A percentile compares a stretch with the other conserved stretches of the same genome.
phyloP scores from a whole-genome alignment of 202 grass and related monocot species.

The Alloteropsis angusta region DNA sequence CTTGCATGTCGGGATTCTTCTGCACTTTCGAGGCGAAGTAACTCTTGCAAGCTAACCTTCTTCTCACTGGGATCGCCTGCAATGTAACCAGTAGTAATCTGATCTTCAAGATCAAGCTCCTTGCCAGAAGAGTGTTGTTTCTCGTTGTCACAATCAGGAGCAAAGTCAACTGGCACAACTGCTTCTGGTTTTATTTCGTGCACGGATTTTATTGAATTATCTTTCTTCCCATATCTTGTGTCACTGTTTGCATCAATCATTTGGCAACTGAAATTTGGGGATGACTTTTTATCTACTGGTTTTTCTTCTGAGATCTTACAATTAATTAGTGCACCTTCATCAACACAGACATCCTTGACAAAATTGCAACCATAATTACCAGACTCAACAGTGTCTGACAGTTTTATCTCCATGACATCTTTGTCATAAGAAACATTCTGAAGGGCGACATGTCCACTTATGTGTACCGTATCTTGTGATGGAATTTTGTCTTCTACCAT shows the following conservation, averaged over 20 bases:
- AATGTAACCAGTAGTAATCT: neutral
- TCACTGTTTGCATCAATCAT: conserved; percentile 26
- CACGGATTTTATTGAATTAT: conserved; percentile 3
- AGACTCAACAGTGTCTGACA: conserved; percentile 36
- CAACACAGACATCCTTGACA: conserved; percentile 84
- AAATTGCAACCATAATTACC: conserved; percentile 31
- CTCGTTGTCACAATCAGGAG: neutral
- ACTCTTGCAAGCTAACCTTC: conserved; percentile 57
- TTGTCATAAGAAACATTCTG: conserved; percentile 50
- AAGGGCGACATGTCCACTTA: conserved; percentile 23
- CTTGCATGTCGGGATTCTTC: conserved; percentile 26
- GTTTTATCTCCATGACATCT: conserved; percentile 57
- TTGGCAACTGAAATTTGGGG: conserved; percentile 17
- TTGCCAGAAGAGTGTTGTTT: conserved; percentile 11
- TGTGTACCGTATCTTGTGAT: conserved; percentile 23
- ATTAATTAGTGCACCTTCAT: conserved; percentile 38
- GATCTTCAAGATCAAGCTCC: conserved; percentile 13
- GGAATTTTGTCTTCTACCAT: conserved; percentile 30
- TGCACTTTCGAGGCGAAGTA: conserved; percentile 58
- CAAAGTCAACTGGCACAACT: conserved; percentile 14
- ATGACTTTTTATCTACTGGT: conserved; percentile 12
- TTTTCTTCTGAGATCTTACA: conserved; percentile 39
- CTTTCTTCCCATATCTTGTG: conserved; percentile 9
- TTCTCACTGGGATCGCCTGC: conserved; percentile 27
- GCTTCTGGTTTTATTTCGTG: conserved; percentile 22